Evolutionary conservation across 352 stramenopile genomes (phyloP).

Genomic region (Pythium chondricola): DNA sequence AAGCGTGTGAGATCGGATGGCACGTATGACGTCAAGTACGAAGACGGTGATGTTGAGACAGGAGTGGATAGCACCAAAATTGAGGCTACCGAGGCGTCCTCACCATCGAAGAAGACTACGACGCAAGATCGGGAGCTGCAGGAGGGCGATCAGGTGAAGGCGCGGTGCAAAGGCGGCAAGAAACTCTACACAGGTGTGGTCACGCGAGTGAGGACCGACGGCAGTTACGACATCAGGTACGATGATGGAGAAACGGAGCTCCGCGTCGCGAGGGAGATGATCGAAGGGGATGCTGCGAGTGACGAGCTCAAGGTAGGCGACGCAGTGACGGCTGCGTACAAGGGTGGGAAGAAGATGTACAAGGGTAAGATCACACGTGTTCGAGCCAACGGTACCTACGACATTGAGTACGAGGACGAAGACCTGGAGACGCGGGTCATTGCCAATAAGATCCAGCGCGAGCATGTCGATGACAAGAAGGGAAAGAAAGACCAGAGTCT

Average conservation of each 20-base stretch:
- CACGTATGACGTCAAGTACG: constrained; percentile 58
- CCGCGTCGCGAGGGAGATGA: constrained; percentile 34
- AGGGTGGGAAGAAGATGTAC: constrained; percentile 60
- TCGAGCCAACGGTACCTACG: constrained; percentile 46
- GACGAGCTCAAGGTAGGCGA: constrained; percentile 25
- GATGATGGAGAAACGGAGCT: constrained; percentile 55
- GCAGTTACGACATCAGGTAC: constrained; percentile 61
- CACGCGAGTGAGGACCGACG: constrained; percentile 33
- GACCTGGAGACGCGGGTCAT: constrained; percentile 24
- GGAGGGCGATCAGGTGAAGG: constrained; percentile 25
- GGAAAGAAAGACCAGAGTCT: constrained; percentile 13
- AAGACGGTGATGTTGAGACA: constrained; percentile 53
- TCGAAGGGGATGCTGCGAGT: constrained; percentile 11
- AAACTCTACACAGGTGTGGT: constrained; percentile 48
- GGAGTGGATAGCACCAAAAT: constrained; percentile 8
- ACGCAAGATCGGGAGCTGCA: not conserved
- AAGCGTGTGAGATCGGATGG: constrained; percentile 36
- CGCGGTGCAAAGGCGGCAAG: constrained; percentile 32
- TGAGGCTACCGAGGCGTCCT: constrained; percentile 4
- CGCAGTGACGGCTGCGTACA: constrained; percentile 50
- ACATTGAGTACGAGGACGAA: constrained; percentile 59
- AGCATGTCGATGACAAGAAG: not conserved
- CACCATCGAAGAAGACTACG: not conserved
- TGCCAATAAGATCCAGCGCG: not conserved
- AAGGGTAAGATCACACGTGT: constrained; percentile 39